Evolutionary conservation across 345 rosid genomes (phyloP), one percentile per base, ranked within the genome.

Genomic region (Garcia nutans): DNA sequence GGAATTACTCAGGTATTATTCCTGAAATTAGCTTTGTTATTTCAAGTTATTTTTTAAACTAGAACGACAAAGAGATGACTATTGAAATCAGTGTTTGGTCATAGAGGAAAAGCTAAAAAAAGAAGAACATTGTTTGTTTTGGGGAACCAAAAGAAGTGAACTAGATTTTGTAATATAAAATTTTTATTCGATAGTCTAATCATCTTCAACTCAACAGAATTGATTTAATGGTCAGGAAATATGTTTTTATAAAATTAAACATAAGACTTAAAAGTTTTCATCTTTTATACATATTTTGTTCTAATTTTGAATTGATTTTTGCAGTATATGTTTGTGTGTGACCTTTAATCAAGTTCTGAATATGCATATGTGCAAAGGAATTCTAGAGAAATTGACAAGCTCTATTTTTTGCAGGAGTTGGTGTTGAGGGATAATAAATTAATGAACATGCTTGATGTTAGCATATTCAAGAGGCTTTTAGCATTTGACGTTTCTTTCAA

Each of bases 401-500:
- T 24, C 3, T 16, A 3, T 41, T 28, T 45, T 31, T 62, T 82
- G 84, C 87, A 96, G 99, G 99, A 96, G 81, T 82, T 93, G 26
- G 82, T 96, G 75, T 87, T 92, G 70, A 90, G 98, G 78, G 99
- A 96, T 78, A 96, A 96, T 79, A 93, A 89, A 84, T 83, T 96
- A 12, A 84, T 41, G 42, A 96, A 80, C 74, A 84, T 92, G 72
- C 99, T 97, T 47, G 97, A 92, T 75, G 83, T 80, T 59, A 52
- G 86, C 86, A 84, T 93, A 78, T 96, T 93, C 88, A 85, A 88
- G 75, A 87, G 76, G 80, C 93, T 96, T 65, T 87, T 92, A 84
- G 84, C 87, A 79, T 92, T 93, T 59, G 97, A 96, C 62, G 87
- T 92, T 76, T 93, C 99, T 55, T 96, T 93, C 89, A 96, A 96